A percentile compares a stretch with the other conserved stretches of the same genome.
phyloP scores from a whole-genome alignment of 2,329 filamentous ascomycete species.

The Apiospora sp. region DNA sequence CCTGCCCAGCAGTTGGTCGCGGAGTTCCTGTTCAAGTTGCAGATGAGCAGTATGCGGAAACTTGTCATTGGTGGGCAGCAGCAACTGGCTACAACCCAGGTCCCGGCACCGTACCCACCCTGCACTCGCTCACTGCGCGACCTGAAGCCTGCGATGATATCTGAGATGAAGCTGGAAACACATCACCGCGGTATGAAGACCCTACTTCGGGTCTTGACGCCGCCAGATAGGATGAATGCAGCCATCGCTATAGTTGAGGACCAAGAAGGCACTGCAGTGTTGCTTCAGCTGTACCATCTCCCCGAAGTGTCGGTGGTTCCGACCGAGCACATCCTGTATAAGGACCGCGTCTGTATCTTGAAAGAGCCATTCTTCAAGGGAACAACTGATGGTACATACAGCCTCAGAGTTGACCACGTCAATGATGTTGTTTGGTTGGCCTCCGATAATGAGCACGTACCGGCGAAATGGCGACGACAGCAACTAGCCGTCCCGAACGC shows the following conservation, averaged over 20 bases:
- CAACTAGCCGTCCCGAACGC: neutral
- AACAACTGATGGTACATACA: constrained; percentile 48
- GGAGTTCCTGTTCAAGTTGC: constrained; percentile 26
- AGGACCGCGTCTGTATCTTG: constrained; percentile 49
- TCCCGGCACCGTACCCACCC: constrained; percentile 37
- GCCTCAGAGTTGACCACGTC: constrained; percentile 60
- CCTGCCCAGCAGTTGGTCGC: constrained; percentile 1
- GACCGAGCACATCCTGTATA: constrained; percentile 43
- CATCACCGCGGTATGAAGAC: constrained; percentile 37
- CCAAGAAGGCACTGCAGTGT: constrained; percentile 43
- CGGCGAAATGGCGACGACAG: constrained; percentile 44
- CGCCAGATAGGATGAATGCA: constrained; percentile 30
- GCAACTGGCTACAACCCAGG: constrained; percentile 25
- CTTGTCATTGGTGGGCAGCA: neutral
- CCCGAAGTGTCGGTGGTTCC: constrained; percentile 46
- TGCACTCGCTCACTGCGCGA: constrained; percentile 32
- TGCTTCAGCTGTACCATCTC: constrained; percentile 52
- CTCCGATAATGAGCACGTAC: constrained; percentile 47
- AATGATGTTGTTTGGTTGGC: constrained; percentile 54
- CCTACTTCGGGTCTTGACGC: constrained; percentile 34
- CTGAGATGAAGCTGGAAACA: constrained; percentile 41
- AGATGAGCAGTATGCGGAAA: neutral
- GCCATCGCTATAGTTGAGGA: constrained; percentile 48
- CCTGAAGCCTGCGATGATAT: constrained; percentile 38
- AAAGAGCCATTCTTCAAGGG: constrained; percentile 63